phyloP scores from a whole-genome alignment of 768 basidiomycete genomes.

The Lepiota brunneoincarnata region DNA sequence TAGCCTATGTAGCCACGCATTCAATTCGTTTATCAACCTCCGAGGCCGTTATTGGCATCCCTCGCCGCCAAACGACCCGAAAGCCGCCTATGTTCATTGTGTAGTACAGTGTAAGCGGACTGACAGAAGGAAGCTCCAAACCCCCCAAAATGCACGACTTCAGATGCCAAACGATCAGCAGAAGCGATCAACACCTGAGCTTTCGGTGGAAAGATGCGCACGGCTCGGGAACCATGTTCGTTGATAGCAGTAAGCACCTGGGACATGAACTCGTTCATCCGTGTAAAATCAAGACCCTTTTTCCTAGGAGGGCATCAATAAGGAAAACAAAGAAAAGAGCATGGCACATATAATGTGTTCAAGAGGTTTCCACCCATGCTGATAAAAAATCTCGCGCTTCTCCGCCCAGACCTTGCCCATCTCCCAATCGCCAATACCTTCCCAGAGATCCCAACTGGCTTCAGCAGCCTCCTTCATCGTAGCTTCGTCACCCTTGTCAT shows the following conservation, averaged over 20 bases:
- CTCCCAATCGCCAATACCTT: constrained; percentile 69
- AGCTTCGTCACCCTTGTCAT: constrained; percentile 66
- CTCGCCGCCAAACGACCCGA: no score
- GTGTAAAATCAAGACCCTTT: constrained; percentile 75
- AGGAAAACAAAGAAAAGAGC: constrained; percentile 22
- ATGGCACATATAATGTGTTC: constrained; percentile 80
- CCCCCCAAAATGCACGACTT: no score
- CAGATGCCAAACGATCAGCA: constrained; percentile 77
- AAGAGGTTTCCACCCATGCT: constrained; percentile 75
- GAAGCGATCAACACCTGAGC: constrained; percentile 80
- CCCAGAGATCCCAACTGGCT: constrained; percentile 85
- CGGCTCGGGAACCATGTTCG: constrained; percentile 78
- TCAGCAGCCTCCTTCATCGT: constrained; percentile 82
- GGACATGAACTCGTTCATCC: constrained; percentile 91
- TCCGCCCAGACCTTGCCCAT: constrained; percentile 95
- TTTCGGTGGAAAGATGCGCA: constrained; percentile 80
- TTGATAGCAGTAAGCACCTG: constrained; percentile 60
- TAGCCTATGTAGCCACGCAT: no score
- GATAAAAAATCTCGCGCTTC: constrained; percentile 92
- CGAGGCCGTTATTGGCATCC: no score
- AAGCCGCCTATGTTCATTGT: no score
- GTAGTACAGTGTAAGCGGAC: no score
- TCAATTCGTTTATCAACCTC: no score
- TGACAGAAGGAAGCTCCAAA: no score
- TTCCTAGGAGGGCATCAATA: constrained; percentile 26